phyloP scores from a whole-genome alignment of 805 yeast species.

The Starmera pachycereana region DNA sequence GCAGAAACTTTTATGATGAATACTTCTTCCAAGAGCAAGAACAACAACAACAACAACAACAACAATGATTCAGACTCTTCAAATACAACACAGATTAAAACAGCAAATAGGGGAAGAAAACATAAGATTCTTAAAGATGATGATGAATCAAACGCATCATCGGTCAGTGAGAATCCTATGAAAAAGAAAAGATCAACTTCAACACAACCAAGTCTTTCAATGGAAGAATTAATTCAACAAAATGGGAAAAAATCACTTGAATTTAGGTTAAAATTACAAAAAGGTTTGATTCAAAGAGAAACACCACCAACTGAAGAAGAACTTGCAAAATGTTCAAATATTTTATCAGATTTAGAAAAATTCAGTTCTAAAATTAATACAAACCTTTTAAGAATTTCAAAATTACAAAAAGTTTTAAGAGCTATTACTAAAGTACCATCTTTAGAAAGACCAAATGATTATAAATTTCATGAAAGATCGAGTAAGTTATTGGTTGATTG shows the following conservation, averaged over 20 bases:
- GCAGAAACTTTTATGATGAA: no score
- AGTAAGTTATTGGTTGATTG: constrained; percentile 30
- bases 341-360: constrained; percentile 30
- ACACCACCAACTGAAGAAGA: constrained; percentile 35
- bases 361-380: constrained; percentile 27
- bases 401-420: constrained; percentile 41
- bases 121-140: no score
- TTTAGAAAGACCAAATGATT: constrained; percentile 32
- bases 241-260: constrained; percentile 1
- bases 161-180: not conserved
- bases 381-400: constrained; percentile 32
- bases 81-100: no score
- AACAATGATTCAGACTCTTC: no score
- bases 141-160: not conserved
- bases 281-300: constrained; percentile 35
- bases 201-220: not conserved
- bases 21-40: no score
- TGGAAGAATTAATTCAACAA: constrained; percentile 1
- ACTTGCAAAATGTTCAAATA: constrained; percentile 12
- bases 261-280: constrained; percentile 38
- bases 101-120: no score
- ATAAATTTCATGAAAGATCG: constrained; percentile 35
- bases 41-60: no score
- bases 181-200: constrained; percentile 1
- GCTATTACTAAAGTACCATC: constrained; percentile 32